phyloP scores from a whole-genome alignment of 2,329 filamentous ascomycete genomes.

The Madurella mycetomatis region DNA sequence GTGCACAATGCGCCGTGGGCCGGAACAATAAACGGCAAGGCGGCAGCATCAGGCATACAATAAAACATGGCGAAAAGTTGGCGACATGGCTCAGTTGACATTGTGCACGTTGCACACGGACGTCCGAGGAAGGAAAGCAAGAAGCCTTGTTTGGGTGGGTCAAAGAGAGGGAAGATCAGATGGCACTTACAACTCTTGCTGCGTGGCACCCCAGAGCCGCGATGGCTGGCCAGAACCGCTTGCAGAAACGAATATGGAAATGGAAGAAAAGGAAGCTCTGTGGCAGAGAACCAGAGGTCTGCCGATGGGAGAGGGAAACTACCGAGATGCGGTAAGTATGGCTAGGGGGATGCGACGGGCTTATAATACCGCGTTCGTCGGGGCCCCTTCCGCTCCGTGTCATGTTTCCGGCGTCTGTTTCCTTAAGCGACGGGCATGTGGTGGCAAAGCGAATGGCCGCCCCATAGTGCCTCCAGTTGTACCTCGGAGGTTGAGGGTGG shows the following conservation, averaged over 20 bases:
- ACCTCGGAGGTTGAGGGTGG: neutral
- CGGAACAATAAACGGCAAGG: neutral
- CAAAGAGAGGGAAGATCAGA: neutral
- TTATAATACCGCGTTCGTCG: neutral
- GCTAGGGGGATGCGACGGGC: neutral
- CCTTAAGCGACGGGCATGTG: constrained; percentile 1
- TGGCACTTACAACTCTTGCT: constrained; percentile 12
- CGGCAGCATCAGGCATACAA: neutral
- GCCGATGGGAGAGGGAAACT: neutral
- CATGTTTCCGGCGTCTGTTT: constrained; percentile 1
- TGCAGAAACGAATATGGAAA: constrained; percentile 8
- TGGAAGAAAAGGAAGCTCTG: neutral
- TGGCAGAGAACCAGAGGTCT: neutral
- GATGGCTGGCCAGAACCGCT: constrained; percentile 15
- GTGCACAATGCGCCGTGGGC: too few relatives aligned
- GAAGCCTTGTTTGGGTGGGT: neutral
- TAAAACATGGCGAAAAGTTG: neutral
- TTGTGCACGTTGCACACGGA: neutral
- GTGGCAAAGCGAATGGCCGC: constrained; percentile 23
- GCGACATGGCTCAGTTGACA: neutral
- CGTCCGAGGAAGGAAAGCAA: neutral
- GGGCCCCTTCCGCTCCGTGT: constrained; percentile 11
- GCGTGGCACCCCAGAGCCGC: constrained; percentile 7
- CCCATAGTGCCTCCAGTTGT: constrained; percentile 11
- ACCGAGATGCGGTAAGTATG: neutral